A percentile compares a stretch with the other conserved stretches of the same genome.
Evolutionary conservation across 2,329 filamentous ascomycete genomes (phyloP).

Genomic region (Colletotrichum kahawae): DNA sequence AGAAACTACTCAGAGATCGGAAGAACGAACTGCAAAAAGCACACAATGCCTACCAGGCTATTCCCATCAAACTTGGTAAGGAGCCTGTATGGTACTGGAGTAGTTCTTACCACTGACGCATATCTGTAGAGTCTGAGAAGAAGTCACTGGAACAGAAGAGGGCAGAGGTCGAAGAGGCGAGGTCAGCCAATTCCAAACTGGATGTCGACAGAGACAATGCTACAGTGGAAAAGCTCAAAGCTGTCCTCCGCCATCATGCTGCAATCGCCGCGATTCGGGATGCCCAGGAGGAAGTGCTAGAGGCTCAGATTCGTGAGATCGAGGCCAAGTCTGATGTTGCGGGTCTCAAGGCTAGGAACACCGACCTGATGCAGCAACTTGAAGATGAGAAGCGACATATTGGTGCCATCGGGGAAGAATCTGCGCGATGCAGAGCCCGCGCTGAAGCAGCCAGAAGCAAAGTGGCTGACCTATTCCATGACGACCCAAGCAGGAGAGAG

Average conservation of each 20-base stretch:
- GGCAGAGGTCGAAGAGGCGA: conserved; percentile 41
- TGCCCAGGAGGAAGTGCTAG: conserved; percentile 68
- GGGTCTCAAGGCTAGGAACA: conserved; percentile 70
- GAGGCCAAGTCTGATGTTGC: conserved; percentile 85
- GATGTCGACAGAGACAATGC: conserved; percentile 60
- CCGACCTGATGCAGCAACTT: conserved; percentile 59
- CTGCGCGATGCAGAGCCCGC: conserved; percentile 38
- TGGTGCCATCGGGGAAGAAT: conserved; percentile 40
- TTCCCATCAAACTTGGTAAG: conserved; percentile 76
- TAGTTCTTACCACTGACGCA: background rate
- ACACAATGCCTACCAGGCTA: conserved; percentile 65
- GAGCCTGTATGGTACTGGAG: background rate
- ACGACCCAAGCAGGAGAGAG: conserved; percentile 42
- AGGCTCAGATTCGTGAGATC: conserved; percentile 72
- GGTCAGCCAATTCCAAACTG: conserved; percentile 53
- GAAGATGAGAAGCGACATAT: conserved; percentile 49
- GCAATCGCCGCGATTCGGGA: conserved; percentile 66
- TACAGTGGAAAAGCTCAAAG: conserved; percentile 60
- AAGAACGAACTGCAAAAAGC: conserved; percentile 73
- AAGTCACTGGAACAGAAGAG: conserved; percentile 43
- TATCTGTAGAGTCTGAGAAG: conserved; percentile 29
- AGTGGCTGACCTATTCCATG: conserved; percentile 44
- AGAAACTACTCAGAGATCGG: conserved; percentile 60
- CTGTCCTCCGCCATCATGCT: conserved; percentile 58
- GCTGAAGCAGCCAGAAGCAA: conserved; percentile 39